These are phyloP conservation scores for Pinus albicaulis DNA, from an alignment of 75 land plant genomes.

Conservation along the genomic window DNA sequence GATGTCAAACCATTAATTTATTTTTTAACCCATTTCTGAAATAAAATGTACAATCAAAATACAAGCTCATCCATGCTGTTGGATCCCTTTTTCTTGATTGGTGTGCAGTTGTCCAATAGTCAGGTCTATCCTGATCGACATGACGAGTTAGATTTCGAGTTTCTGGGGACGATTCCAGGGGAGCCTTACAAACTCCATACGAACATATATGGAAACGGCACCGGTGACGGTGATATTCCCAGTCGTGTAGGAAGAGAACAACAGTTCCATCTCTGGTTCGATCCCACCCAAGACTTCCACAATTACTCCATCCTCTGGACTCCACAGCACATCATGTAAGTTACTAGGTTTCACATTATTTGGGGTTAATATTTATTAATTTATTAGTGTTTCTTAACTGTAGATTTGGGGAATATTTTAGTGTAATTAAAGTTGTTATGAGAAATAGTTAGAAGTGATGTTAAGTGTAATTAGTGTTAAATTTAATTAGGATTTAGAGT, in stretches of 20 bases:
- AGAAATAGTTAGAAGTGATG: too few relatives aligned
- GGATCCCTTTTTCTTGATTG: not conserved
- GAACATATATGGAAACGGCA: constrained; percentile 24
- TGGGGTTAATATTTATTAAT: too few relatives aligned
- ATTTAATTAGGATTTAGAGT: too few relatives aligned
- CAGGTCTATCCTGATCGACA: not conserved
- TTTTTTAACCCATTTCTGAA: too few relatives aligned
- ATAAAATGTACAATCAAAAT: too few relatives aligned
- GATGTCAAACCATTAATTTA: too few relatives aligned
- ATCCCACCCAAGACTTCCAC: constrained; percentile 36
- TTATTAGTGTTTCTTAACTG: too few relatives aligned
- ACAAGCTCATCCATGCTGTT: too few relatives aligned
- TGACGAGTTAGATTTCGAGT: not conserved
- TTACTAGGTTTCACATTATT: not conserved
- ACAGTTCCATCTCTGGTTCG: constrained; percentile 46
- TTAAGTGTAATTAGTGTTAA: too few relatives aligned
- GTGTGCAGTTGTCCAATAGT: constrained; percentile 8
- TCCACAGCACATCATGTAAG: constrained; percentile 32
- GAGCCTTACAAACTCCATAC: constrained; percentile 1
- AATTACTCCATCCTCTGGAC: constrained; percentile 37
- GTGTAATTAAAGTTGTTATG: too few relatives aligned
- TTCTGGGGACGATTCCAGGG: constrained; percentile 2
- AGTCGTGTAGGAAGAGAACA: constrained; percentile 24
- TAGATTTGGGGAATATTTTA: too few relatives aligned
- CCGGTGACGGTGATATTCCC: constrained; percentile 7